Evolutionary conservation across 371 early-diverging fungal genomes (phyloP), one percentile per base, ranked within the genome.

Genomic region (Nosema bombycis): DNA sequence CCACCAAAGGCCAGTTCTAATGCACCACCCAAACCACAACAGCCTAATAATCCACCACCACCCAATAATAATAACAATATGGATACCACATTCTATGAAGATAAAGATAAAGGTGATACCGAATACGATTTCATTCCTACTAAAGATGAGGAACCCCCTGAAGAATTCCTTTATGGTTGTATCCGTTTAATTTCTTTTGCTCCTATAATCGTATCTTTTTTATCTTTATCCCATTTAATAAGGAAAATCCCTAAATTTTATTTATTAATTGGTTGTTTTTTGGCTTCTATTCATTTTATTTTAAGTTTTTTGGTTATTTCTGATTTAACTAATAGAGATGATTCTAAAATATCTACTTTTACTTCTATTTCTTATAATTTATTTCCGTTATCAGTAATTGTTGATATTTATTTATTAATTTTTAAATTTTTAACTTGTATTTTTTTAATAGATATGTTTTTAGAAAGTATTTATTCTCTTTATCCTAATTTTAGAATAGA

Each of bases 361-460:
- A 34, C 33, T 21, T 66, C 66, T 3, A 1, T 66, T 21, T 21
- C 12, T 10, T 23, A 33, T 37, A 12, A 12, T 12, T 10, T 6
- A 1, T 23, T 23, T 58, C 28, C 34, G 2, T 37, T 66, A 36
- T 66, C 66, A 3, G 3, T 66, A 21, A 3, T 66, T 21, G 24
- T 66, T 2, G 46, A 66, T 37, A 3, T 66, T 21, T 66, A 32
- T 66, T 38, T 66, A 24, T 21, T 66, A 2, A 1, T 66, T 38
- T 1, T 66, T 1, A 66, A 66, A 66, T 66, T 66, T 66, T 3
- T 66, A 34, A 66, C 66, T 12, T 66, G 66, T 38, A 10, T 66
- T 10, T 66, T 66, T 36, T 37, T 34, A 23, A 24, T 66, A 37
- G 66, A 66, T 37, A 66, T 66, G 66, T 24, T 66, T 28, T 24